Percentiles rank a stretch among this genome's conserved stretches.
phyloP scores from a whole-genome alignment of 352 stramenopile species.

The Bremia lactucae region DNA sequence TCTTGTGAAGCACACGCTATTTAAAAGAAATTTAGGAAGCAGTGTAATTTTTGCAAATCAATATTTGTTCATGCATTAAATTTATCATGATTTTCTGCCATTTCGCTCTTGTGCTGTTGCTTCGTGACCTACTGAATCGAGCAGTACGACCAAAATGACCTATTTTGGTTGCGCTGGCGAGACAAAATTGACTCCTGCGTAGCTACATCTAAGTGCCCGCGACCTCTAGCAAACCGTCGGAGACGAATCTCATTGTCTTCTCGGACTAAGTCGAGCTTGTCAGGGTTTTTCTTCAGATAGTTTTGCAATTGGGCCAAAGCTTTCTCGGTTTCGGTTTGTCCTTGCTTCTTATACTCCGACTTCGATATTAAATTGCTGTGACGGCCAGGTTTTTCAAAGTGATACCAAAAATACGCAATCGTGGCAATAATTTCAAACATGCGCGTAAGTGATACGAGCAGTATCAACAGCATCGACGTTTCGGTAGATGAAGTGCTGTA shows the following conservation, averaged over 20 bases:
- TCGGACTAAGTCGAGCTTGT: conserved; percentile 65
- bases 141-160: conserved; percentile 33
- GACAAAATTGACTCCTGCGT: conserved; percentile 34
- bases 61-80: conserved; percentile 5
- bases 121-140: conserved; percentile 35
- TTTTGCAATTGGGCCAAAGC: conserved; percentile 52
- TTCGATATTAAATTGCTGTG: conserved; percentile 66
- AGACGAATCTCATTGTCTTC: conserved; percentile 75
- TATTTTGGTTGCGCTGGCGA: conserved; percentile 19
- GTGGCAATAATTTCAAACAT: conserved; percentile 64
- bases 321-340: conserved; percentile 60
- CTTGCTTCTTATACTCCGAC: conserved; percentile 61
- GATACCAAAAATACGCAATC: conserved; percentile 75
- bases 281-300: conserved; percentile 57
- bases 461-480: conserved; percentile 56
- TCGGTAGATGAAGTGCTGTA: conserved; percentile 78
- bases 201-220: conserved; percentile 63
- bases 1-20: conserved; percentile 7
- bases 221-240: conserved; percentile 65
- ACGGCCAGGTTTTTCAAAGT: conserved; percentile 56
- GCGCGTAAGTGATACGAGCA: conserved; percentile 54
- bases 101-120: conserved; percentile 14
- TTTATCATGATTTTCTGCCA: background rate
- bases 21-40: background rate
- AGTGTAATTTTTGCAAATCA: background rate